Conservation (phyloP, 2,329 filamentous ascomycete genomes). For the Alternaria hordeiaustralica region DNA sequence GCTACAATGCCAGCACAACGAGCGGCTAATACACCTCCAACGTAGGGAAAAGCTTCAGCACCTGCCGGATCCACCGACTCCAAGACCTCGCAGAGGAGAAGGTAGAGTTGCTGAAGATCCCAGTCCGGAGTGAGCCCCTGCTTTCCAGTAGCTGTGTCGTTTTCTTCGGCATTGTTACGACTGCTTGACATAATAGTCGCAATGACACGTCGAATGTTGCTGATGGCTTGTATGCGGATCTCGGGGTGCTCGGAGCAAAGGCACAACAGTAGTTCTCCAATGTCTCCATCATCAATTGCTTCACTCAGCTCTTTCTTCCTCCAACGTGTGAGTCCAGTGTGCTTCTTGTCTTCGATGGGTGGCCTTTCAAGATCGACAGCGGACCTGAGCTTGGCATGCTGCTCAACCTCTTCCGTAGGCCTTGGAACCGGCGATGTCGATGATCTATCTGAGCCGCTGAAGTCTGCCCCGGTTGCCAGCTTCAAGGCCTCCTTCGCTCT, state of each 20-base stretch:
- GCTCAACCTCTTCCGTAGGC: slow-evolving; percentile 22
- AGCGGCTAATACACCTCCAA: slow-evolving; percentile 77
- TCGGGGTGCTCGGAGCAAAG: slow-evolving; percentile 76
- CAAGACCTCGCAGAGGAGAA: slow-evolving; percentile 78
- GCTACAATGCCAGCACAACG: slow-evolving; percentile 73
- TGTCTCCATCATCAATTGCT: slow-evolving; percentile 77
- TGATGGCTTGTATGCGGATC: slow-evolving; percentile 79
- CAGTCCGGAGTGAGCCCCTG: slow-evolving; percentile 54
- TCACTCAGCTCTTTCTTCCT: slow-evolving; percentile 77
- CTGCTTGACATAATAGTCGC: slow-evolving; percentile 54
- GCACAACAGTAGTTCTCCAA: slow-evolving; percentile 73
- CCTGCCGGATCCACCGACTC: slow-evolving; percentile 65
- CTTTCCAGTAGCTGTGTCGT: slow-evolving; percentile 1
- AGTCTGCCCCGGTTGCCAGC: slow-evolving; percentile 42
- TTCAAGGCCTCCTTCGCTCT: slow-evolving; percentile 45
- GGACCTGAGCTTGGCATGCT: slow-evolving; percentile 12
- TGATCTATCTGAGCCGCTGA: slow-evolving; percentile 45
- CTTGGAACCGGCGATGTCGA: slow-evolving; percentile 33
- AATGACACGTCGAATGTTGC: slow-evolving; percentile 70
- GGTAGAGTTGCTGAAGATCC: slow-evolving; percentile 78
- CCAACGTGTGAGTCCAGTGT: slow-evolving; percentile 66
- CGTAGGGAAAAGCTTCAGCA: slow-evolving; percentile 66
- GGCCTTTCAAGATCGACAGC: slow-evolving; percentile 44
- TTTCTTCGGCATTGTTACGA: not conserved
- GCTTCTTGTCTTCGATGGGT: slow-evolving; percentile 52